Evolutionary conservation across 805 yeast genomes (phyloP).

Genomic region (Nakazawaea peltata): DNA sequence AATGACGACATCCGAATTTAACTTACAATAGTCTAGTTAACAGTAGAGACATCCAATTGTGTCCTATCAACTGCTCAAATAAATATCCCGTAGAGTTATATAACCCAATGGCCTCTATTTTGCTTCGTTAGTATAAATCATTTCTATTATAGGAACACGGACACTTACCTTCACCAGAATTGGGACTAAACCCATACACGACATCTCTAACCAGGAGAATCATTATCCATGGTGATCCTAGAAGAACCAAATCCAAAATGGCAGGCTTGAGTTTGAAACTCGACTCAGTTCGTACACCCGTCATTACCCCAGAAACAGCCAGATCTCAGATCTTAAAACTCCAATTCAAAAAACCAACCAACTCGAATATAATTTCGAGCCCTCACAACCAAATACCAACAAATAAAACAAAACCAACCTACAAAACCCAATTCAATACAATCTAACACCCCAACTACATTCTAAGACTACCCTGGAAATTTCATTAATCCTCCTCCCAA

Average conservation of each 20-base stretch:
- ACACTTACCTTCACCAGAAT: not conserved
- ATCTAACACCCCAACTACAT: too few species aligned
- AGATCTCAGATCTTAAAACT: too few species aligned
- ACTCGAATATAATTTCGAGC: too few species aligned
- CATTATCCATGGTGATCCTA: conserved; percentile 9
- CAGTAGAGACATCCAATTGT: not conserved
- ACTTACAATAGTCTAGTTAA: conserved; percentile 7
- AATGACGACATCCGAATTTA: not conserved
- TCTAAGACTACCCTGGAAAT: too few species aligned
- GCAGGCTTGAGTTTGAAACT: conserved; percentile 3
- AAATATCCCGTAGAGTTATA: not conserved
- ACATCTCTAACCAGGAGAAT: conserved; percentile 5
- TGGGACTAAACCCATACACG: not conserved
- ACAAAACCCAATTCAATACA: too few species aligned
- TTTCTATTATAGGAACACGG: too few species aligned
- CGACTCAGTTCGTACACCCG: too few species aligned
- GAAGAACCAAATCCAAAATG: conserved; percentile 1
- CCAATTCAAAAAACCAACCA: too few species aligned
- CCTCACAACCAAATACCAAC: too few species aligned
- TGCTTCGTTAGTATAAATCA: not conserved
- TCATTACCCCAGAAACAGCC: too few species aligned
- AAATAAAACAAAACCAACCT: too few species aligned
- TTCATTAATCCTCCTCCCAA: too few species aligned
- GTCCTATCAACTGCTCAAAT: not conserved
- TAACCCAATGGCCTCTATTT: not conserved